phyloP scores from a whole-genome alignment of 75 land plant species.

The Selaginella moellendorffii region DNA sequence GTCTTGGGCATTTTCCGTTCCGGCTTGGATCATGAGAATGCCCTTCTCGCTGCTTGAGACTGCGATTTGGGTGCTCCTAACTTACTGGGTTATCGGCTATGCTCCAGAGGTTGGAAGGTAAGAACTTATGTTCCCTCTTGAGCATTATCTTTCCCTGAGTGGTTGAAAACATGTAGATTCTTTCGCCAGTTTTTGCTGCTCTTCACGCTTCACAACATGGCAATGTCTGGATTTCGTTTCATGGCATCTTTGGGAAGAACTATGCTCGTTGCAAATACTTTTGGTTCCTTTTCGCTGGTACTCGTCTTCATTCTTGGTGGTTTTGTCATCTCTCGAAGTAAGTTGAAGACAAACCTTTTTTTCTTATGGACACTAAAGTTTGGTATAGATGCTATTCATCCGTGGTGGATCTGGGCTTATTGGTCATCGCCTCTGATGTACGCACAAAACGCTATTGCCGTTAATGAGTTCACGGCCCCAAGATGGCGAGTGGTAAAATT shows the following conservation, averaged over 20 bases:
- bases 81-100: not conserved
- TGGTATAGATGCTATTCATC: not conserved
- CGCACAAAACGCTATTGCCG: conserved; percentile 10
- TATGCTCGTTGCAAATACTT: conserved; percentile 1
- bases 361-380: not conserved
- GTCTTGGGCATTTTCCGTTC: not conserved
- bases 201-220: not conserved
- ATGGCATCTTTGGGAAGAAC: conserved; percentile 2
- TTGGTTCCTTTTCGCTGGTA: not conserved
- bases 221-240: conserved; percentile 2
- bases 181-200: conserved; percentile 5
- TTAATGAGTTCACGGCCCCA: not conserved
- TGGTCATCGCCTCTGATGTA: conserved; percentile 4
- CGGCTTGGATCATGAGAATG: conserved; percentile 2
- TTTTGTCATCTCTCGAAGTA: not conserved
- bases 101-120: conserved; percentile 8
- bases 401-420: conserved; percentile 6
- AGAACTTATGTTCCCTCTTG: not conserved
- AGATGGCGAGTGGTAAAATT: conserved; percentile 1
- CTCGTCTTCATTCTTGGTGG: conserved; percentile 1
- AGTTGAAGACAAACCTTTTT: not conserved
- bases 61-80: not conserved
- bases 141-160: not conserved
- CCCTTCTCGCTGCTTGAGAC: not conserved
- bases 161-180: not conserved